phyloP scores from a whole-genome alignment of 768 basidiomycete species.

The Lactifluus subvellereus region DNA sequence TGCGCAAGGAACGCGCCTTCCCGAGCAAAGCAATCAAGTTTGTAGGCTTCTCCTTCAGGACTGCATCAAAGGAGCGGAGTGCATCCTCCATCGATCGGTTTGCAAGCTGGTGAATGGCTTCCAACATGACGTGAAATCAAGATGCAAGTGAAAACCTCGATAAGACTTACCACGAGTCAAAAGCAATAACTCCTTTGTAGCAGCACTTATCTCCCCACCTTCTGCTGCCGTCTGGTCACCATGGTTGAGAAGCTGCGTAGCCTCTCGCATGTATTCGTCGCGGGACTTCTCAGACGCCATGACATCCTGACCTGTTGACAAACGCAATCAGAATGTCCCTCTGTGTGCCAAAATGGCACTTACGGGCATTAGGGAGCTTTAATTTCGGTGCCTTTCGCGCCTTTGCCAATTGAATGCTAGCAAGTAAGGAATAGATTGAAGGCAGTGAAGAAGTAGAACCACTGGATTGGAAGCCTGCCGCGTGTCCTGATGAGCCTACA shows the following conservation, averaged over 20 bases:
- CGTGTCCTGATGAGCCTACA: conserved; percentile 22
- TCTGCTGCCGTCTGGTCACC: conserved; percentile 49
- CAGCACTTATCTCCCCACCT: conserved; percentile 52
- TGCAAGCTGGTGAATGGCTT: conserved; percentile 80
- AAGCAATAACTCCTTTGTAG: conserved; percentile 45
- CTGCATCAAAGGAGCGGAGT: conserved; percentile 70
- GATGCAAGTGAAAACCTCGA: neutral
- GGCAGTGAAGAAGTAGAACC: conserved; percentile 48
- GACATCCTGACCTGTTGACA: conserved; percentile 52
- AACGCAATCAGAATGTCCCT: neutral
- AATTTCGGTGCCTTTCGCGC: conserved; percentile 83
- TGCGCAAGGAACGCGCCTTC: conserved; percentile 48
- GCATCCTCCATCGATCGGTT: conserved; percentile 80
- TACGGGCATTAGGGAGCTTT: conserved; percentile 66
- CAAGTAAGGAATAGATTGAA: conserved; percentile 75
- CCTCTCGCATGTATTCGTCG: conserved; percentile 63
- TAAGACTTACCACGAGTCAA: conserved; percentile 54
- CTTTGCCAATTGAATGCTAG: conserved; percentile 76
- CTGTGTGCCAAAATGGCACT: conserved; percentile 30
- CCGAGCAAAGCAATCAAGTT: conserved; percentile 86
- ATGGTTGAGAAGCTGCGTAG: conserved; percentile 61
- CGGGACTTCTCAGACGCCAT: conserved; percentile 55
- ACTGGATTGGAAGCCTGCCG: conserved; percentile 47
- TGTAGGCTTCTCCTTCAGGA: conserved; percentile 71
- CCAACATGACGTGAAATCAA: conserved; percentile 5